phyloP scores from a whole-genome alignment of 257 asterid genomes.

The Solanum pimpinellifolium region DNA sequence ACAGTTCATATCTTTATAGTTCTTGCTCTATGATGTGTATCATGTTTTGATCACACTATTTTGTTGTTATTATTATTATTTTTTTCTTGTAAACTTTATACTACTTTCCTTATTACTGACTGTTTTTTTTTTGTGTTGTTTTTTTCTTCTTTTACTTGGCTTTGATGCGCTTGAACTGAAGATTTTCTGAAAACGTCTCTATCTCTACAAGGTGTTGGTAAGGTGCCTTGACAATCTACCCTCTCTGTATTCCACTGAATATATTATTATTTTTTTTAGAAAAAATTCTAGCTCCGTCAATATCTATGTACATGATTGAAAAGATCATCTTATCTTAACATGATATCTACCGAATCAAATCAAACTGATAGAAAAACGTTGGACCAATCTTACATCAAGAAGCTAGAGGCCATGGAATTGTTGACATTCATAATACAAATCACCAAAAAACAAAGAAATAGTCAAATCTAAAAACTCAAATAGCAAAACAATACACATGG shows the following conservation, averaged over 20 bases:
- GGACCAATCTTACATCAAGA: neutral
- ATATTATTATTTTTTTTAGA: no score
- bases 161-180: neutral
- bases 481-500: neutral
- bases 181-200: neutral
- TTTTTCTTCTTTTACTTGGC: neutral
- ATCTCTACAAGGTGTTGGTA: neutral
- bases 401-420: neutral
- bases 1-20: no score
- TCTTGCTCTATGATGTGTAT: no score
- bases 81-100: no score
- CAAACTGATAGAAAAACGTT: neutral
- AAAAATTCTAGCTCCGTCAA: neutral
- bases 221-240: neutral
- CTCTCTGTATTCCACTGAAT: no score
- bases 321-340: neutral
- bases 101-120: neutral
- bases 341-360: neutral
- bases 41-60: no score
- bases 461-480: neutral
- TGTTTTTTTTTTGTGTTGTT: no score
- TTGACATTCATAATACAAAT: neutral
- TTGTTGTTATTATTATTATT: no score
- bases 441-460: neutral
- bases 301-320: neutral